phyloP scores from a whole-genome alignment of 768 basidiomycete species.

The Hygrophoropsis aurantiaca region DNA sequence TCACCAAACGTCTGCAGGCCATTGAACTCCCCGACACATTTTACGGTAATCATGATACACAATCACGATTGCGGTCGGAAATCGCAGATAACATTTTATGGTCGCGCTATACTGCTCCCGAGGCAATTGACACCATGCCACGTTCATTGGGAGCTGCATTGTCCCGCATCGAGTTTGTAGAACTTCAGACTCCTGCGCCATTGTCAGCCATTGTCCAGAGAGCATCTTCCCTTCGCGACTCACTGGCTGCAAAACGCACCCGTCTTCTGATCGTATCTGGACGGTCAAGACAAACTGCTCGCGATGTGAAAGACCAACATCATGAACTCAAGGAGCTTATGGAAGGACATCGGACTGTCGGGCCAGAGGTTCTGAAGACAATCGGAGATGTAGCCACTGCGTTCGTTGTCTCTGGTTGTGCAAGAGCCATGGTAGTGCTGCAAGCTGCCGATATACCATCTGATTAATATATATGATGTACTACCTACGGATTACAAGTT shows the following conservation, averaged over 20 bases:
- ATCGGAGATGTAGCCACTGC: slow-evolving; percentile 87
- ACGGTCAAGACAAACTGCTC: slow-evolving; percentile 68
- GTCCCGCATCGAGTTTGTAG: slow-evolving; percentile 61
- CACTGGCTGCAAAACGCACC: slow-evolving; percentile 20
- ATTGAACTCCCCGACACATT: slow-evolving; percentile 64
- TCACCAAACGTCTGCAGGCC: slow-evolving; percentile 12
- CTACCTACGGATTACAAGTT: no score
- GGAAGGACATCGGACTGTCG: slow-evolving; percentile 34
- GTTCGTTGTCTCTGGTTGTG: slow-evolving; percentile 61
- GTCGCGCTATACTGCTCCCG: slow-evolving; percentile 53
- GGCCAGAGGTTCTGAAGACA: slow-evolving; percentile 56
- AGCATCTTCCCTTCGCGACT: slow-evolving; percentile 28
- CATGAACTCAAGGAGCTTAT: slow-evolving; percentile 68
- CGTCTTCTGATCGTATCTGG: slow-evolving; percentile 68
- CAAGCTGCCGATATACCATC: slow-evolving; percentile 49
- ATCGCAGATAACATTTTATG: slow-evolving; percentile 83
- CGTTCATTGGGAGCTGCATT: slow-evolving; percentile 34
- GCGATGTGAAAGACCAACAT: slow-evolving; percentile 62
- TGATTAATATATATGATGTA: no score
- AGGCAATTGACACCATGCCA: slow-evolving; percentile 9
- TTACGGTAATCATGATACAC: slow-evolving; percentile 63
- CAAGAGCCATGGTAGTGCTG: slow-evolving; percentile 63
- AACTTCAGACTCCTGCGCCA: slow-evolving; percentile 54
- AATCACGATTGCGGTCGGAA: slow-evolving; percentile 71
- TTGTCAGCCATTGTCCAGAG: slow-evolving; percentile 54